Base-by-base conservation (phyloP, 352 stramenopile species). In the Pythium plurisporium region DNA sequence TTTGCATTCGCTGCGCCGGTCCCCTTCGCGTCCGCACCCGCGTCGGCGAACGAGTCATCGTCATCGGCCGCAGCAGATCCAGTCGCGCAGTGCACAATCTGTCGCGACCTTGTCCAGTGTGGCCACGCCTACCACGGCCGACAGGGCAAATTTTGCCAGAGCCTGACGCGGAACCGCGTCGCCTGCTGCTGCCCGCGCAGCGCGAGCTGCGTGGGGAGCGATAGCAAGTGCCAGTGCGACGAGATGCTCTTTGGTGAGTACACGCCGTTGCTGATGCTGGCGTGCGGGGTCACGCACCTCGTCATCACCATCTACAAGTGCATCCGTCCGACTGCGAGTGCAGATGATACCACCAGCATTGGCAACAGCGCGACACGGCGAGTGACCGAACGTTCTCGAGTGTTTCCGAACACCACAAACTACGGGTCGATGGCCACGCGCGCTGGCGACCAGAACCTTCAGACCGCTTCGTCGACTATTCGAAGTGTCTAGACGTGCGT, bases 171-270 rank as follows among this genome's bases (percentile, higher is more conserved):
- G 22, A 30, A 22, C 43, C 25, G 43, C 27, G 27, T 33, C 17
- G 43, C 43, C 17, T 50, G 43, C 27, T 50, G 43, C 43, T 50
- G 43, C 10, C 43, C 43, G 17, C 26, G 17, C 5, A 50, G 43
- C 43, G 43, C 43, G 43, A 25, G 43, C 17, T 50, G 43, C 29
- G 15, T 50, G 0, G 36, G 43, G 43, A n/a, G 38, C 26, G 43
- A 50, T 15, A 33, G 15, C 26, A 25, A 30, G 22, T 50, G 43
- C 43, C n/a, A 22, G 15, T 50, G 43, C 27, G 43, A 50, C 43
- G 43, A 50, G 27, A 50, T 50, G 43, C 19, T 50, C 15, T 33
- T 50, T 20, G 43, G 43, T 17, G 27, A 38, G 43, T 50, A 50
- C 43, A 50, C 43, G 27, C 43, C 43, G 43, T 27, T 50, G 43